Percentiles rank a stretch among this genome's conserved stretches.
These are phyloP conservation scores for Backusella psychrophila DNA, from an alignment of 192 early-diverging fungal species.

Conservation along the genomic window DNA sequence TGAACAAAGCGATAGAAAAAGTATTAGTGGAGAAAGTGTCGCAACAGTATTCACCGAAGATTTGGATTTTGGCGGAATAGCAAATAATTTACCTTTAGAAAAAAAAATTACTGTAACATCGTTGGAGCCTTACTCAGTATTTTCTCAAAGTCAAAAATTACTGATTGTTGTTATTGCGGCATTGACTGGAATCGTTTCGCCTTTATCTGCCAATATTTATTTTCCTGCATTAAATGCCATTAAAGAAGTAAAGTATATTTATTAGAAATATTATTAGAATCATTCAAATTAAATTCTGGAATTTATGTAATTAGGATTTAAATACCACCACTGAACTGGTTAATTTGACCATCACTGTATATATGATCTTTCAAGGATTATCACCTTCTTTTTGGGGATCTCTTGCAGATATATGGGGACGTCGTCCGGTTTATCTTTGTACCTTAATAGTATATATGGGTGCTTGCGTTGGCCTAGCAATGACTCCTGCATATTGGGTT, in stretches of 20 bases:
- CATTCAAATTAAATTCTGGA: not conserved
- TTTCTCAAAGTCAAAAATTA: slow-evolving; percentile 20
- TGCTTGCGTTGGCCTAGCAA: slow-evolving; percentile 36
- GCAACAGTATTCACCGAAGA: not conserved
- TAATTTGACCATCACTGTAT: slow-evolving; percentile 35
- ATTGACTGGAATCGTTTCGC: slow-evolving; percentile 33
- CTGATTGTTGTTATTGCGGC: slow-evolving; percentile 32
- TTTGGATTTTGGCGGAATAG: not conserved
- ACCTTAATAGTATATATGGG: slow-evolving; percentile 32
- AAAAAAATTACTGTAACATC: not conserved
- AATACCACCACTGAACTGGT: slow-evolving; percentile 25
- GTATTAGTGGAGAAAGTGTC: not conserved
- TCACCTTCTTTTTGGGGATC: slow-evolving; percentile 44
- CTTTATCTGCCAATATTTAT: slow-evolving; percentile 26
- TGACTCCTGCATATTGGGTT: slow-evolving; percentile 24
- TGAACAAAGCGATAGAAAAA: not conserved
- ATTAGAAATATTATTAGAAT: not conserved
- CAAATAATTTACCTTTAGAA: not conserved
- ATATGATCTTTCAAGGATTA: slow-evolving; percentile 38
- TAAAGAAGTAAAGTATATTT: slow-evolving; percentile 12
- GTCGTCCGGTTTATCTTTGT: slow-evolving; percentile 36
- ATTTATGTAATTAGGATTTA: slow-evolving; percentile 26
- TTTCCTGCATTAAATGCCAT: slow-evolving; percentile 26
- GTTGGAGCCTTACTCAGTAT: slow-evolving; percentile 18
- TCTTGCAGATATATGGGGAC: slow-evolving; percentile 40